Evolutionary conservation across 192 early-diverging fungal species (phyloP), one percentile per base, ranked within the genome.

Genomic region (Coemansia sp.): DNA sequence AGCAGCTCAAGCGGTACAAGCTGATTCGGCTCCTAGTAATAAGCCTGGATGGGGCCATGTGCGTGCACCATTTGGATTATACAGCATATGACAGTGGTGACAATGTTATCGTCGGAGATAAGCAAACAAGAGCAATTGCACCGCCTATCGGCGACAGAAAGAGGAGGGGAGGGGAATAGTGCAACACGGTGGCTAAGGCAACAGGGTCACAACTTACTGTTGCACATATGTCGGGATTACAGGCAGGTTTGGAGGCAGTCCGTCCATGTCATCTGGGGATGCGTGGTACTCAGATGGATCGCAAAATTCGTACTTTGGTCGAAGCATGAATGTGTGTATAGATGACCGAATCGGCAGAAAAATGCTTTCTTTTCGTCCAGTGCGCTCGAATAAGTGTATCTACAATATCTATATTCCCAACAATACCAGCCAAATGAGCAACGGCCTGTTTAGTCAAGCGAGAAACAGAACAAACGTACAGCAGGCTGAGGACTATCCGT

Each of bases 251-350:
- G 61, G 65, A 7, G 73, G 63, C 17, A 80, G 61, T 23, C 62
- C 69, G 46, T 63, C 73, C 72, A 75, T 71, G 36, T 68, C 69
- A 58, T 71, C 66, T 54, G 64, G 25, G 55, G 73, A 50, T 38
- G 67, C 72, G 43, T 68, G 72, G 55, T 64, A 73, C 61, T 80
- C 77, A 50, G 77, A 66, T 25, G 77, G 63, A 52, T 80, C 77
- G 61, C 77, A 80, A 54, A 80, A 80, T 63, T 80, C 72, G 77
- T 80, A 80, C 56, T 67, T 68, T 71, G 68, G 69, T 35, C 69
- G 72, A 62, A 80, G 66, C 77, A 80, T 80, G 35, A 53, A 56
- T 58, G 55, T 48, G 25, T 66, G 50, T 55, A 34, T 55, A 29
- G 14, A 40, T 40, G 38, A 17, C 22, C 49, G 22, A 52, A 25